A percentile compares a stretch with the other conserved stretches of the same genome.
These are phyloP conservation scores for Ustilago cynodontis DNA, from an alignment of 1,284 basidiomycete species.

Conservation along the genomic window DNA sequence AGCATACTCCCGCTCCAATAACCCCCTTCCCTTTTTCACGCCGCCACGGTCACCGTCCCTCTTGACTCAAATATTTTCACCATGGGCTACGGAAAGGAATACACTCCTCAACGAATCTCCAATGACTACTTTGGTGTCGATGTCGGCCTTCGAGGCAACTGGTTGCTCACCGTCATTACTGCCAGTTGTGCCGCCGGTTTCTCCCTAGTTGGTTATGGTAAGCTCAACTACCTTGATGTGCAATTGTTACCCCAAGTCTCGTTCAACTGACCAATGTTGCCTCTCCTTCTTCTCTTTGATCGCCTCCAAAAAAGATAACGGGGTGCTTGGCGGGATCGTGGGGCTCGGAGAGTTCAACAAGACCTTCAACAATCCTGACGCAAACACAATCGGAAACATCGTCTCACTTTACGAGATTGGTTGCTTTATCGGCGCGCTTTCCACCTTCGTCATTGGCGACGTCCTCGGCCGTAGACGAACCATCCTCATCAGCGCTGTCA, in stretches of 20 bases:
- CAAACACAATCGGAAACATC: constrained; percentile 52
- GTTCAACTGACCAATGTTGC: not conserved
- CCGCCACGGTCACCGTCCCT: not conserved
- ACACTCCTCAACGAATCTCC: constrained; percentile 34
- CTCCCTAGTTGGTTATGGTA: constrained; percentile 33
- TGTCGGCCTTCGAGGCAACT: constrained; percentile 40
- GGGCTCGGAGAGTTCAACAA: constrained; percentile 29
- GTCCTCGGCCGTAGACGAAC: constrained; percentile 39
- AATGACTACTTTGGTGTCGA: constrained; percentile 45
- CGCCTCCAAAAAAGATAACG: constrained; percentile 24
- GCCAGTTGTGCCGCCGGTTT: constrained; percentile 43
- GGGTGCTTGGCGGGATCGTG: constrained; percentile 41
- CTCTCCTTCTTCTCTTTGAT: not conserved
- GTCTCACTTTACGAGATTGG: constrained; percentile 55
- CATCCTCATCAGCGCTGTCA: constrained; percentile 62
- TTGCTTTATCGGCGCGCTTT: constrained; percentile 46
- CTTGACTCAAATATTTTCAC: not conserved
- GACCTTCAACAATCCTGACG: constrained; percentile 50
- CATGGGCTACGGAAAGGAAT: constrained; percentile 20
- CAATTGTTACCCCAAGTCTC: not conserved
- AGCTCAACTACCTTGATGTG: not conserved
- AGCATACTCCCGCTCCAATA: not conserved
- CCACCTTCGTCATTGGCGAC: constrained; percentile 47
- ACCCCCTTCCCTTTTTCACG: not conserved
- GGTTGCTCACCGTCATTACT: constrained; percentile 41